These are phyloP conservation scores for Peronospora destructor DNA, from an alignment of 352 stramenopile species.

Conservation along the genomic window DNA sequence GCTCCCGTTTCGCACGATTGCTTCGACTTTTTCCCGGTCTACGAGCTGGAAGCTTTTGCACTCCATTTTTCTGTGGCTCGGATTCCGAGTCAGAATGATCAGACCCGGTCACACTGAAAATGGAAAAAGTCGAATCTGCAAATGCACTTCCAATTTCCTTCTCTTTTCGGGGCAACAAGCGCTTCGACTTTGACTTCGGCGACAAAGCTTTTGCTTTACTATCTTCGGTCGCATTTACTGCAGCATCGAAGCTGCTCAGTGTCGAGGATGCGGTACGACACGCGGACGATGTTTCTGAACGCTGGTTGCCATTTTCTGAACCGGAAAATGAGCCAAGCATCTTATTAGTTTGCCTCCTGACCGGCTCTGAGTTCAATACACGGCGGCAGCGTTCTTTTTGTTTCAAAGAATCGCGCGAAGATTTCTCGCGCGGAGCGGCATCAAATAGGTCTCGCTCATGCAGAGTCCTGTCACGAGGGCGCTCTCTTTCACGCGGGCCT, in stretches of 20 bases:
- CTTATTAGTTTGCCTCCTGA: slow-evolving; percentile 14
- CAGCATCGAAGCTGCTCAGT: slow-evolving; percentile 27
- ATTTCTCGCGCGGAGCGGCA: slow-evolving; percentile 2
- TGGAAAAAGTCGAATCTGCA: slow-evolving; percentile 33
- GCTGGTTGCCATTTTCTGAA: slow-evolving; percentile 13
- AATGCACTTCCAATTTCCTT: slow-evolving; percentile 21
- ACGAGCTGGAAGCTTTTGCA: slow-evolving; percentile 8
- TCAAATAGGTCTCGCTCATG: slow-evolving; percentile 23
- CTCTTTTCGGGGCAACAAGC: slow-evolving; percentile 10
- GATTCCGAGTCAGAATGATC: slow-evolving; percentile 39
- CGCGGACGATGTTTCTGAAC: slow-evolving; percentile 22
- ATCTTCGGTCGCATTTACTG: slow-evolving; percentile 18
- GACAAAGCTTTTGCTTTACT: slow-evolving; percentile 5
- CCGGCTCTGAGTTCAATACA: slow-evolving; percentile 5
- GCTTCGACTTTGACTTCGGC: slow-evolving; percentile 17
- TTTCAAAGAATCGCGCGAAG: slow-evolving; percentile 13
- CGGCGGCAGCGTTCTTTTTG: slow-evolving; percentile 18
- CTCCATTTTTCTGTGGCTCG: slow-evolving; percentile 11
- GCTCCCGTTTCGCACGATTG: slow-evolving; percentile 10
- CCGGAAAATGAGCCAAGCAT: slow-evolving; percentile 14
- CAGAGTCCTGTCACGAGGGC: slow-evolving; percentile 15
- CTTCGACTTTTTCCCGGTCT: slow-evolving; percentile 2
- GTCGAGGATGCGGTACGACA: slow-evolving; percentile 31
- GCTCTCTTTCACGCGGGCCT: slow-evolving; percentile 6
- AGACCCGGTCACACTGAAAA: slow-evolving; percentile 35